Base-by-base conservation (phyloP, 192 early-diverging fungal genomes). In the Backusella liffmaniae region DNA sequence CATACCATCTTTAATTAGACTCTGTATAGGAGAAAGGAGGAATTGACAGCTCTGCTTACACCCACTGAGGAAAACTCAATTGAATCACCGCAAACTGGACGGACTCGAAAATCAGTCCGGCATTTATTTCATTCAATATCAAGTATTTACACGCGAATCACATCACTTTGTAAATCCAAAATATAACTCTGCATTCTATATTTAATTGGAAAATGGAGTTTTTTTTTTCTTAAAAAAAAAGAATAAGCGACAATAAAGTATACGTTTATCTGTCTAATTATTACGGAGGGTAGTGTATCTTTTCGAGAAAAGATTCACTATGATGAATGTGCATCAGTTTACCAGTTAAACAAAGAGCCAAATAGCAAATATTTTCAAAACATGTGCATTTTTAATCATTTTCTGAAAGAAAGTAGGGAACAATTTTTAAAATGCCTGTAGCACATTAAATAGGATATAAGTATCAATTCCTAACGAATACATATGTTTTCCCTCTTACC, bases 1-100 rank as follows among this genome's bases (percentile, higher is more conserved):
- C 56, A 62, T 62, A 62, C 56, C 56, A 62, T 62, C 56, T 62
- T 62, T 62, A 29, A 62, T 62, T 62, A 62, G 56, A 62, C 56
- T 62, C 9, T 62, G 56, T 62, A 26, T 62, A 62, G 56, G 56
- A 62, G 56, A 62, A 62, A 62, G 56, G 56, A 62, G 56, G 56
- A 23, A 62, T 62, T 62, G 56, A 62, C 56, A 62, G 56, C 26
- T 62, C 23, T 62, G 56, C 56, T 62, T 26, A 62, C 56, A 62
- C 23, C 56, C 23, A 62, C 56, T 62, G 56, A 62, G 56, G 56
- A 62, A 62, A 62, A 62, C 56, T 13, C 56, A 62, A 62, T 62
- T 62, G 56, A 62, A 62, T 62, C 56, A 62, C 56, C 56, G 56
- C 56, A 59, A 44, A 15, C 26, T 29, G 56, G 9, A 7, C 56